phyloP scores from a whole-genome alignment of 257 asterid species.

The Solanum paucissectum region DNA sequence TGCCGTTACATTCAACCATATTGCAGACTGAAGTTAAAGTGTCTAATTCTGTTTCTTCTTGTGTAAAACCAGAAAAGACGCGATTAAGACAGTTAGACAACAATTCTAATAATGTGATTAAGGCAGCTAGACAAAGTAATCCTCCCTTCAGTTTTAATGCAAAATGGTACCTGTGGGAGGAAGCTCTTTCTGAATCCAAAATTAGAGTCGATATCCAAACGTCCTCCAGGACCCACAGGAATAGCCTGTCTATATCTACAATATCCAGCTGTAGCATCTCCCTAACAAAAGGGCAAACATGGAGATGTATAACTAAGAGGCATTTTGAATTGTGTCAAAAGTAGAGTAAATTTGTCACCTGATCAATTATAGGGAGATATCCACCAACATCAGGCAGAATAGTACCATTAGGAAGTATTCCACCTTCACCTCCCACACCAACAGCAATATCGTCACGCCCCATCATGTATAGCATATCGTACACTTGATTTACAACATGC shows the following conservation, averaged over 20 bases:
- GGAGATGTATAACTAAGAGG: too few species aligned
- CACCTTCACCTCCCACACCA: slow-evolving; percentile 93
- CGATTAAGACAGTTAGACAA: neutral
- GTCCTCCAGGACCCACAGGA: slow-evolving; percentile 67
- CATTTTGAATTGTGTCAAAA: too few species aligned
- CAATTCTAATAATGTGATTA: neutral
- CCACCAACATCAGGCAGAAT: slow-evolving; percentile 72
- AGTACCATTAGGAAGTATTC: slow-evolving; percentile 62
- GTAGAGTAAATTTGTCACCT: slow-evolving; percentile 28
- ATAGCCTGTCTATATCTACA: slow-evolving; percentile 85
- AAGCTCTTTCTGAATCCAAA: slow-evolving; percentile 60
- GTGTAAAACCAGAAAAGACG: neutral
- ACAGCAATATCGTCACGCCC: slow-evolving; percentile 77
- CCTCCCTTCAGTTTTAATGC: neutral
- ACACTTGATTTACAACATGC: slow-evolving; percentile 70
- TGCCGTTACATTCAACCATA: neutral
- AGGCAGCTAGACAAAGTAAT: neutral
- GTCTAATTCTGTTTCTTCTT: neutral
- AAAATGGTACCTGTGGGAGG: slow-evolving; percentile 62
- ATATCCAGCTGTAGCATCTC: slow-evolving; percentile 59
- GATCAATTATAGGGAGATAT: slow-evolving; percentile 75
- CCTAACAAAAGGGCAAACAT: slow-evolving; percentile 20
- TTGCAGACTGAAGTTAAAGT: neutral
- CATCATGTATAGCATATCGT: slow-evolving; percentile 88
- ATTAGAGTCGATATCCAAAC: slow-evolving; percentile 55